phyloP scores from a whole-genome alignment of 768 basidiomycete genomes.

The Phaeotremella fagi region DNA sequence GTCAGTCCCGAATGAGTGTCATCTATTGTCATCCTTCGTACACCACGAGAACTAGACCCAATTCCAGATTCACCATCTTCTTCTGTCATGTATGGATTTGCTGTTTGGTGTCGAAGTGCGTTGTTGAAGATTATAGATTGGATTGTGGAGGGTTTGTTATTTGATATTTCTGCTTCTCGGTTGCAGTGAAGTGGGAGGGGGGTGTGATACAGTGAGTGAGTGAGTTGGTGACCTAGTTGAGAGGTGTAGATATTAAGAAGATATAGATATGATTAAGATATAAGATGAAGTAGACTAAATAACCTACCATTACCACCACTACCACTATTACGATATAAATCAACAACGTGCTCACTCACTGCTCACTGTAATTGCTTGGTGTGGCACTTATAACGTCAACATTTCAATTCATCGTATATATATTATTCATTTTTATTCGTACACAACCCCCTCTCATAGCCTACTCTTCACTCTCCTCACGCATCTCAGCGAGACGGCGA shows the following conservation, averaged over 20 bases:
- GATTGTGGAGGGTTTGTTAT: background rate
- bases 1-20: background rate
- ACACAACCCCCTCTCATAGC: too few species aligned
- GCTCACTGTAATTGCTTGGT: too few species aligned
- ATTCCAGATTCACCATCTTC: background rate
- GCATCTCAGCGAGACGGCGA: conserved; percentile 70
- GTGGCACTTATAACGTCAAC: too few species aligned
- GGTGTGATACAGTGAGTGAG: background rate
- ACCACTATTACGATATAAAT: too few species aligned
- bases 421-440: too few species aligned
- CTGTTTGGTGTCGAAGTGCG: background rate
- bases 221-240: background rate
- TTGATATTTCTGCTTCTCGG: background rate
- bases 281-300: too few species aligned
- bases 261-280: too few species aligned
- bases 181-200: background rate
- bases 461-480: conserved; percentile 63
- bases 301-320: too few species aligned
- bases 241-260: too few species aligned
- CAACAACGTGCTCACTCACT: too few species aligned
- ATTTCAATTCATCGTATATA: too few species aligned
- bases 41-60: background rate
- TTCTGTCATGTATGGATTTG: background rate
- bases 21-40: background rate
- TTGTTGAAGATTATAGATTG: conserved; percentile 1